Evolutionary conservation across 2,329 filamentous ascomycete genomes (phyloP), one percentile per base, ranked within the genome.

Genomic region (Trichoderma asperellum): DNA sequence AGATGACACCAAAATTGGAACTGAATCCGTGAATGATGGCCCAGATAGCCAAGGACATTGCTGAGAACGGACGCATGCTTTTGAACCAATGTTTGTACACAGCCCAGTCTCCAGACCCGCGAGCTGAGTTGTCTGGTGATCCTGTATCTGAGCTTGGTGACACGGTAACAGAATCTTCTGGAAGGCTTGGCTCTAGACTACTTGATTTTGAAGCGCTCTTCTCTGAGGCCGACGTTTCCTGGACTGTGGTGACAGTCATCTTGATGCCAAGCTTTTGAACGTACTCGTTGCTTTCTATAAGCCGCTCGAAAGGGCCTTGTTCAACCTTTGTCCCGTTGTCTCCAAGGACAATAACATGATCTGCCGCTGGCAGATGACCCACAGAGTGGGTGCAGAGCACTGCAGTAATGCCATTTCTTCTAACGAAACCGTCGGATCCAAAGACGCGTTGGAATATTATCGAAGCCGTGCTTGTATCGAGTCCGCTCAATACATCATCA

Each of bases 151-250:
- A 82, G 82, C 12, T 79, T 77, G 2, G 71, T 29, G 0, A 78
- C 77, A 0, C 85, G 77, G 79, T 81, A 52, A 85, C 78, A 18
- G 85, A 79, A 43, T 82, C 79, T 69, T 85, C 81, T 68, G 73
- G 79, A 71, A 71, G 71, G 5, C 74, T 70, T 7, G 79, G 69
- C 52, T 73, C 71, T 2, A 72, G 18, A 59, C 24, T 14, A 29
- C 56, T 59, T 59, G 32, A 32, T n/a, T 59, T 29, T 24, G 32
- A 59, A 11, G 18, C 56, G 32, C 18, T 59, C 21, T 37, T 37
- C 32, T n/a, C 32, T 8, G 32, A 59, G 61, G 32, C 32, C 32
- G 32, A 4, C 8, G 32, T 8, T 34, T 34, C 32, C 32, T 34
- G 32, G 4, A 34, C 8, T 8, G 4, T 8, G 8, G 8, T 34